phyloP scores from a whole-genome alignment of 495 filamentous ascomycete genomes.

The Lophium mytilinum region DNA sequence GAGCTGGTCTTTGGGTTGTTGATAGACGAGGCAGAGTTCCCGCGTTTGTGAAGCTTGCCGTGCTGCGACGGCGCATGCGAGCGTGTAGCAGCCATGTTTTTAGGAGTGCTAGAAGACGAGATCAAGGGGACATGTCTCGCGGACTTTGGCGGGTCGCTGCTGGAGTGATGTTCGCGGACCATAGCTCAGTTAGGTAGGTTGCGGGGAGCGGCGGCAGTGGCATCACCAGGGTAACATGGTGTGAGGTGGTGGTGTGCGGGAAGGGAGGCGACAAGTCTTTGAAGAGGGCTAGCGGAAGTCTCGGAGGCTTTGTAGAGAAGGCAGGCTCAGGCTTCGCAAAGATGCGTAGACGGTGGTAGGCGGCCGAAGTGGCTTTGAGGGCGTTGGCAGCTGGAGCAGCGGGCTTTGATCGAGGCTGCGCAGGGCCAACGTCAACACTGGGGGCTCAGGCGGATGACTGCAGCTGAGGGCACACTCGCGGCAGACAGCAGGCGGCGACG shows the following conservation, averaged over 20 bases:
- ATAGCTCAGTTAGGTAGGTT: neutral
- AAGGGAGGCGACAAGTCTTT: neutral
- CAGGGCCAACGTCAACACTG: neutral
- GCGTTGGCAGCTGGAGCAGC: neutral
- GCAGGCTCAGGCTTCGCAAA: too few relatives aligned
- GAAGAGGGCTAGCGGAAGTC: too few relatives aligned
- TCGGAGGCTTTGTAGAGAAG: too few relatives aligned
- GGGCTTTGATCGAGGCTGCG: neutral
- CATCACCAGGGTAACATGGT: neutral
- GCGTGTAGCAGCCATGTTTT: conserved; percentile 11
- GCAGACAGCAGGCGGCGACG: too few relatives aligned
- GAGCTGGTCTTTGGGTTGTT: conserved; percentile 9
- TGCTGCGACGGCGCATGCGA: conserved; percentile 17
- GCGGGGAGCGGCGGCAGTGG: neutral
- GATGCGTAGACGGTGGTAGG: too few relatives aligned
- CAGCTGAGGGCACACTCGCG: neutral
- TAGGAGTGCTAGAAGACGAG: neutral
- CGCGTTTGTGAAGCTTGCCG: conserved; percentile 35
- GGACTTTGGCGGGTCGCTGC: neutral
- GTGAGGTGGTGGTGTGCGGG: neutral
- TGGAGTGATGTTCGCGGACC: neutral
- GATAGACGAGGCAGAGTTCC: conserved; percentile 29
- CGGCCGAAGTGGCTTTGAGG: neutral
- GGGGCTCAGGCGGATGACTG: neutral
- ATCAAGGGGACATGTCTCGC: neutral